Evolutionary conservation across 1,284 basidiomycete species (phyloP).

Genomic region (Meira miltonrushii): DNA sequence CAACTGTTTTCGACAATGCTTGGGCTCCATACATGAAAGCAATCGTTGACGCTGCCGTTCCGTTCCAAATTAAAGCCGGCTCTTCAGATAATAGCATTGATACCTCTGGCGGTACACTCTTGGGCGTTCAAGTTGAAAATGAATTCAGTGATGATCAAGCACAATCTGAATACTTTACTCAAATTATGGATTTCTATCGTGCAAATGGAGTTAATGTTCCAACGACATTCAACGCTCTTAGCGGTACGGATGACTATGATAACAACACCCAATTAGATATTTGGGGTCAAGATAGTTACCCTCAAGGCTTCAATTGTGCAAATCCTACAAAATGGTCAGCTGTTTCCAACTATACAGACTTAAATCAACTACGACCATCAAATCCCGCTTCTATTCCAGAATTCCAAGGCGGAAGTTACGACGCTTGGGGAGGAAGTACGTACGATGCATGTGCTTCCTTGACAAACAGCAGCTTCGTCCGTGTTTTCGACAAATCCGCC

Average conservation of each 20-base stretch:
- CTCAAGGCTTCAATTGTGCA: conserved; percentile 59
- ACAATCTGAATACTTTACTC: conserved; percentile 39
- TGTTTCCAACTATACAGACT: conserved; percentile 30
- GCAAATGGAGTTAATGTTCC: conserved; percentile 27
- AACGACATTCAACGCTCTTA: conserved; percentile 32
- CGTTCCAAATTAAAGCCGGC: conserved; percentile 61
- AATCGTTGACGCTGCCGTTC: conserved; percentile 61
- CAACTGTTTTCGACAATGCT: conserved; percentile 63
- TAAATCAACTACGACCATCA: conserved; percentile 56
- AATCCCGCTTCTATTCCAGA: conserved; percentile 66
- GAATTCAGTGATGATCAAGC: conserved; percentile 44
- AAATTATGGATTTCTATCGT: conserved; percentile 25
- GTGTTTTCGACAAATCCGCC: conserved; percentile 24
- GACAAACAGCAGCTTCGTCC: conserved; percentile 25
- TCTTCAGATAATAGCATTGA: conserved; percentile 5
- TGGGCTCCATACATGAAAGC: conserved; percentile 68
- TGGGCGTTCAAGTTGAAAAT: conserved; percentile 39
- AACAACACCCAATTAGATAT: conserved; percentile 52
- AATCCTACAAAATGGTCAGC: conserved; percentile 61
- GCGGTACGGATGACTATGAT: conserved; percentile 7
- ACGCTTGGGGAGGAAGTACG: conserved; percentile 28
- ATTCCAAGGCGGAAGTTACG: conserved; percentile 53
- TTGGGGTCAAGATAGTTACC: conserved; percentile 64
- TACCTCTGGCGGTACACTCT: conserved; percentile 25
- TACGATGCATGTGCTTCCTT: conserved; percentile 27